Evolutionary conservation across 108 stramenopile species (phyloP), one percentile per base, ranked within the genome.

Genomic region (Cylindrotheca fusiformis): DNA sequence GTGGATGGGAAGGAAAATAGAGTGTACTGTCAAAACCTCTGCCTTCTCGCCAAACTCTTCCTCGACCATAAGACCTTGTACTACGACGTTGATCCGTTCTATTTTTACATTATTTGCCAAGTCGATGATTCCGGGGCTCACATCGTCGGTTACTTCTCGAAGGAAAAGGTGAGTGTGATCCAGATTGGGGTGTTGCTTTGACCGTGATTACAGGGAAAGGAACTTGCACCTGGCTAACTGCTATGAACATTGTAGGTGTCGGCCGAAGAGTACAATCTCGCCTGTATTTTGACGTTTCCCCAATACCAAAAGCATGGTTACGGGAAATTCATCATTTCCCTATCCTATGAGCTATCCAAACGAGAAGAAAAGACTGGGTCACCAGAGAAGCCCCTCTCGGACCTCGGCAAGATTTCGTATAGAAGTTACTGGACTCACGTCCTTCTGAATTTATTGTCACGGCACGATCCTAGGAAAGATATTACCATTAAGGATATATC

Each of bases 31-130:
- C 99, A 99, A 74, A 99, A 99, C 70, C 78, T 99, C 25, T 97
- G 97, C 67, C 90, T 96, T 18, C 68, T 99, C 53, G 97, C 99
- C 32, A 99, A 99, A 72, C 86, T 99, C 22, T 99, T 99, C 74
- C 77, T 99, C 32, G 99, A 99, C 72, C 99, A 99, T 85, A 99
- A 99, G 73, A 99, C 98, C 0, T 77, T 99, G 46, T 99, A 97
- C 72, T 99, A 87, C 67, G 99, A 99, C 76, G 97, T 98, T 12
- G 97, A 98, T 62, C 98, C 98, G 0, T 99, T 99, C 72, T 80
- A 94, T 52, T 99, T 99, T 74, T 99, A 99, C 67, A 90, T 99
- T 18, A 77, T 99, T 41, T 95, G 95, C 65, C 80, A 93, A 27
- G 86, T 88, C 27, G 87, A 84, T 69, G 78, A 91, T 31, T 21